These are phyloP conservation scores for Endoconidiophora polonica DNA, from an alignment of 2,329 filamentous ascomycete genomes.

Conservation along the genomic window DNA sequence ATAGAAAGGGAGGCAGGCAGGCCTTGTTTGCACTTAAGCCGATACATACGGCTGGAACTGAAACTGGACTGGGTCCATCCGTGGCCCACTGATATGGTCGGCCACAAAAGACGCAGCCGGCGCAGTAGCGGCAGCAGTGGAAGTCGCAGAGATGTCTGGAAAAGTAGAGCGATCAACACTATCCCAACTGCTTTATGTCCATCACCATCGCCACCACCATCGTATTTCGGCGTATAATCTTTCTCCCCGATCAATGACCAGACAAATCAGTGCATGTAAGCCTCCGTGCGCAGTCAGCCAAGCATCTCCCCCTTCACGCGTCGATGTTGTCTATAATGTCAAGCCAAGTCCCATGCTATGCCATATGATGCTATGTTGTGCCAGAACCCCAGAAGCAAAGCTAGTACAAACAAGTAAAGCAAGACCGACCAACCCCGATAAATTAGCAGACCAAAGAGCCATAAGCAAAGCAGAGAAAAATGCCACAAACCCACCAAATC, in stretches of 20 bases:
- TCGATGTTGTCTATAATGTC: no score
- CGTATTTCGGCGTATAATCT: background rate
- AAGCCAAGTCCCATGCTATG: constrained; percentile 1
- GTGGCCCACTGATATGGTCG: no score
- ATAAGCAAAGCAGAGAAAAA: background rate
- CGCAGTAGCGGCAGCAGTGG: background rate
- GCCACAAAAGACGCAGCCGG: background rate
- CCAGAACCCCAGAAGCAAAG: background rate
- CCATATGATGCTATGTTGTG: background rate
- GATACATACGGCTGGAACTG: constrained; percentile 6
- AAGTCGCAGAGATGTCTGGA: background rate
- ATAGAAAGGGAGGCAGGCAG: constrained; percentile 9
- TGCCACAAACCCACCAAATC: background rate
- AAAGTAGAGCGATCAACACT: constrained; percentile 3
- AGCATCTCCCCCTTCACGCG: no score
- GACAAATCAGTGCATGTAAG: background rate
- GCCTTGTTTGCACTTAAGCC: constrained; percentile 3
- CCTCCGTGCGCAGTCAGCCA: no score
- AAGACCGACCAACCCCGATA: constrained; percentile 4
- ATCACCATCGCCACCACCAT: no score
- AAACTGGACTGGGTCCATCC: background rate
- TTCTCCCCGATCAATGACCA: constrained; percentile 1
- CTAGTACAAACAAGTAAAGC: background rate
- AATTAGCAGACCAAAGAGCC: background rate
- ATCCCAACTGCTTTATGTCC: background rate